Base-by-base conservation (phyloP, 495 filamentous ascomycete species). In the Xylaria intraflava region DNA sequence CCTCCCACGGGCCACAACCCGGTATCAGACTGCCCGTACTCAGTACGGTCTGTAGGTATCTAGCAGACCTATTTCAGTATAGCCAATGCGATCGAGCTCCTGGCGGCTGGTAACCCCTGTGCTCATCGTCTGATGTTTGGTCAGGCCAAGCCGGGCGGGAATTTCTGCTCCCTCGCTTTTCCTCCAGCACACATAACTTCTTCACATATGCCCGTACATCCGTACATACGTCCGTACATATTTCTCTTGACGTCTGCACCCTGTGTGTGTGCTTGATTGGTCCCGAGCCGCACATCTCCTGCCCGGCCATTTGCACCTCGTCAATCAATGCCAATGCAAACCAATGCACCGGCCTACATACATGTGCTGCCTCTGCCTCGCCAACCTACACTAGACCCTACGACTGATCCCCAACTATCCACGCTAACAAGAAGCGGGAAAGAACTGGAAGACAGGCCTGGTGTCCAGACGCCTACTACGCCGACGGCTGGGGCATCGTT, bases 21-120 rank as follows among this genome's bases (percentile, higher is more conserved):
- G 26, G 30, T 17, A 47, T 47, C 30, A 46, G 26, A 16, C 7
- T 1, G 23, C 3, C 9, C 24, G 42, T n/a, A n/a, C n/a, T n/a
- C n/a, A n/a, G n/a, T n/a, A n/a, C n/a, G n/a, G n/a, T n/a, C n/a
- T n/a, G n/a, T n/a, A n/a, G n/a, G n/a, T n/a, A n/a, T n/a, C n/a
- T n/a, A n/a, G n/a, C n/a, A 45, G 24, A 4, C 24, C 42, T 14
- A 29, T n/a, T 45, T 45, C 42, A 29, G 42, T 24, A 29, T 46
- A 43, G 49, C 39, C 50, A 44, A 41, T 52, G n/a, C n/a, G n/a
- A n/a, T n/a, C n/a, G n/a, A n/a, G n/a, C n/a, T 38, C 35, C 35
- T 38, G 35, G 30, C 20, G 29, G 36, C 40, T 23, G 27, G 23
- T 23, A n/a, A 24, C 30, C 16, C 11, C 7, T 27, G 24, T 11